Conservation (phyloP, 768 basidiomycete genomes). For the Megacollybia marginata region DNA sequence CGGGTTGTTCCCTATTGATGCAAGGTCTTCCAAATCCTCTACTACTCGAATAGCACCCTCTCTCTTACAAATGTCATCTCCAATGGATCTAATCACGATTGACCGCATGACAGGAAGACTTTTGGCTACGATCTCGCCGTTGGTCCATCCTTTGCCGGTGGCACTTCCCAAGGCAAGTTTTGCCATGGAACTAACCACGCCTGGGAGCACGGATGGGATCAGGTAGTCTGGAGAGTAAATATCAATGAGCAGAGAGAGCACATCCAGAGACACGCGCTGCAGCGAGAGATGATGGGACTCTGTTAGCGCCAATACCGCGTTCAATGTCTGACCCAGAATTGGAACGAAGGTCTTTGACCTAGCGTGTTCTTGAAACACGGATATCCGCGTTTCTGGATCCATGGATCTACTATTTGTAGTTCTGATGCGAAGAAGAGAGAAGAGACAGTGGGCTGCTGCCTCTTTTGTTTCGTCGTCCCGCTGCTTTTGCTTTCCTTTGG, state of each 20-base stretch:
- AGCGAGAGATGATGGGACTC: constrained; percentile 52
- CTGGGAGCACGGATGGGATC: constrained; percentile 71
- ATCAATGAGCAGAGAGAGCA: constrained; percentile 49
- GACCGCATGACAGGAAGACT: constrained; percentile 51
- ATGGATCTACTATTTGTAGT: constrained; percentile 19
- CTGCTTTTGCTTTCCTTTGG: constrained; percentile 58
- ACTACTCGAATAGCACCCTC: constrained; percentile 52
- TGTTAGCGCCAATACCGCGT: constrained; percentile 56
- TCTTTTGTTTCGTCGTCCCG: constrained; percentile 79
- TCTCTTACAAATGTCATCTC: constrained; percentile 57
- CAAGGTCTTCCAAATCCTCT: constrained; percentile 60
- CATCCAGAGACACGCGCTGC: constrained; percentile 55
- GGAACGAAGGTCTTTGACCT: constrained; percentile 53
- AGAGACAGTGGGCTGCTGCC: constrained; percentile 64
- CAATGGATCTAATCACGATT: constrained; percentile 49
- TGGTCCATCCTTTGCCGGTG: constrained; percentile 58
- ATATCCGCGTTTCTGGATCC: constrained; percentile 22
- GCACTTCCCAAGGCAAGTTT: constrained; percentile 57
- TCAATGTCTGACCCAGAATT: constrained; percentile 76
- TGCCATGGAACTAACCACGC: constrained; percentile 70
- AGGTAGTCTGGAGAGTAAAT: constrained; percentile 46
- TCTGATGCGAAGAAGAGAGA: constrained; percentile 53
- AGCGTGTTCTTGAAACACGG: constrained; percentile 34
- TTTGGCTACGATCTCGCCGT: constrained; percentile 56
- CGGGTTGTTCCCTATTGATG: constrained; percentile 20